Evolutionary conservation across 2,329 filamentous ascomycete species (phyloP).

Genomic region (Xylariaceae sp.): DNA sequence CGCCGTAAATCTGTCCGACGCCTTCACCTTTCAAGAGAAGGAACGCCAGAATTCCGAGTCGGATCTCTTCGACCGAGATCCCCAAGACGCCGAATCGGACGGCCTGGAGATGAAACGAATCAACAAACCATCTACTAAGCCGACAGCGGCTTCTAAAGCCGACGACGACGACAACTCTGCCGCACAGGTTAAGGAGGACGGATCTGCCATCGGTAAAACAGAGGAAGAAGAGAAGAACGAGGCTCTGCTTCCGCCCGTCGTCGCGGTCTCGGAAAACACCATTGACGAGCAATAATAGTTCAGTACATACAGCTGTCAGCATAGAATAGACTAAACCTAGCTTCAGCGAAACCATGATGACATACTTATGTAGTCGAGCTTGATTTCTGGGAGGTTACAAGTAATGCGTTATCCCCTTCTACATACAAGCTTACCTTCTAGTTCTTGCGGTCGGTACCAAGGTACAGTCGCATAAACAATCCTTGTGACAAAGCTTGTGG

Average conservation of each 20-base stretch:
- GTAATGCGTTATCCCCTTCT: too few relatives aligned
- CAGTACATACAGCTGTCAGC: not conserved
- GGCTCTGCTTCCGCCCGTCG: conserved; percentile 20
- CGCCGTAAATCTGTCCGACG: conserved; percentile 59
- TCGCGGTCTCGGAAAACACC: conserved; percentile 2
- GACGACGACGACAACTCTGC: conserved; percentile 16
- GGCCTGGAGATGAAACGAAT: conserved; percentile 23
- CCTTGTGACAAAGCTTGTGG: too few relatives aligned
- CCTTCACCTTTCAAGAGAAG: conserved; percentile 53
- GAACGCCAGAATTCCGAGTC: conserved; percentile 46
- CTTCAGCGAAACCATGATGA: too few relatives aligned
- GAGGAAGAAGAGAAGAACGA: conserved; percentile 14
- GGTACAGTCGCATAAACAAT: too few relatives aligned
- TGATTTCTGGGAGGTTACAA: too few relatives aligned
- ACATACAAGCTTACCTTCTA: too few relatives aligned
- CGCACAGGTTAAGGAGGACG: conserved; percentile 10
- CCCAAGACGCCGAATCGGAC: conserved; percentile 21
- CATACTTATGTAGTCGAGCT: too few relatives aligned
- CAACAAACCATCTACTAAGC: conserved; percentile 15
- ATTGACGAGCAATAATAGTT: conserved; percentile 13
- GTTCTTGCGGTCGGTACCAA: too few relatives aligned
- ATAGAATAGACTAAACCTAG: too few relatives aligned
- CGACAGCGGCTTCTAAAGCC: conserved; percentile 13
- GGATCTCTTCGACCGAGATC: conserved; percentile 46
- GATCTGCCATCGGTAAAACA: too few relatives aligned